phyloP scores from a whole-genome alignment of 2,329 filamentous ascomycete genomes.

The Penicillium decumbens region DNA sequence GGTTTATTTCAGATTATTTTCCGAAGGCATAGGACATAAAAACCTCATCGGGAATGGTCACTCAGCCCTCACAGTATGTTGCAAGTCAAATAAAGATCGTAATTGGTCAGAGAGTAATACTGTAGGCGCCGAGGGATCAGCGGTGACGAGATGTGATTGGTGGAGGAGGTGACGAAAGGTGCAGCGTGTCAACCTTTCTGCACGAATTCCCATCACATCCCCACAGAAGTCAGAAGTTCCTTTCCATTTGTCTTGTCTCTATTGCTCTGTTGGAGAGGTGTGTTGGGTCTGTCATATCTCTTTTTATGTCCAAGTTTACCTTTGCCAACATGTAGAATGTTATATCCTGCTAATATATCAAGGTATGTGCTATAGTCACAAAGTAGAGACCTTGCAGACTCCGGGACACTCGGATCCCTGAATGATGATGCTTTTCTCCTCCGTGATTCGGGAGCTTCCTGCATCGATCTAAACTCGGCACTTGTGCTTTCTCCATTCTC shows the following conservation, averaged over 20 bases:
- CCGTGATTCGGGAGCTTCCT: conserved; percentile 25
- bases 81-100: not conserved
- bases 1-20: conserved; percentile 1
- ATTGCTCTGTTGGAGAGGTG: too few relatives aligned
- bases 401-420: not conserved
- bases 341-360: not conserved
- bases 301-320: too few relatives aligned
- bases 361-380: not conserved
- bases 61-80: not conserved
- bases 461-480: conserved; percentile 22
- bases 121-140: conserved; percentile 24
- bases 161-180: conserved; percentile 22
- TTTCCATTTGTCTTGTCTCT: too few relatives aligned
- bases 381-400: not conserved
- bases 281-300: not conserved
- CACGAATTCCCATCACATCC: conserved; percentile 26
- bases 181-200: conserved; percentile 20
- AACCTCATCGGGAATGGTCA: not conserved
- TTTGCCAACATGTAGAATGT: not conserved
- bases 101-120: conserved; percentile 16
- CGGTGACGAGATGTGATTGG: conserved; percentile 20
- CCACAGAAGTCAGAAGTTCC: conserved; percentile 4
- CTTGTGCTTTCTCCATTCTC: conserved; percentile 25
- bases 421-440: conserved; percentile 7
- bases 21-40: not conserved